Conservation (phyloP, 2,329 filamentous ascomycete genomes). For the Phialophora chinensis region DNA sequence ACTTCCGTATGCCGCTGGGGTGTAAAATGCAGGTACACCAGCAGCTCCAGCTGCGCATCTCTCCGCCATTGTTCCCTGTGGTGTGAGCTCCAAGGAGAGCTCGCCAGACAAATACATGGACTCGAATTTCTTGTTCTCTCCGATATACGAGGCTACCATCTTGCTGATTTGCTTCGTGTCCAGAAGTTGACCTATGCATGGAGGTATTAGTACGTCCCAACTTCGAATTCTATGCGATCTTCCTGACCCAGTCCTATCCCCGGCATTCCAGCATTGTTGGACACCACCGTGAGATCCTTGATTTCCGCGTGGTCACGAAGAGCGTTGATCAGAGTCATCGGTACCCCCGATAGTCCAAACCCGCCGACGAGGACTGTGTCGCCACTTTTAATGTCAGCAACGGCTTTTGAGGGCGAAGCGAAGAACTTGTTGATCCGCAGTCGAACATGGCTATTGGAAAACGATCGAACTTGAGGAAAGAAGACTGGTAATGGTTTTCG, state of each 20-base stretch:
- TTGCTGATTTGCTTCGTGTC: neutral
- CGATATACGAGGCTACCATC: neutral
- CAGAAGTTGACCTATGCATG: neutral
- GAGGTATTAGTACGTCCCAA: neutral
- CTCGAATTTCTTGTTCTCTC: neutral
- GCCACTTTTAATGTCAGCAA: neutral
- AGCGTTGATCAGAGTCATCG: neutral
- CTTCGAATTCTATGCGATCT: neutral
- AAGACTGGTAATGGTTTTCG: neutral
- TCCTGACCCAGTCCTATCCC: neutral
- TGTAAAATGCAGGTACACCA: neutral
- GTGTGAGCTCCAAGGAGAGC: neutral
- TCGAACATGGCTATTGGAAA: neutral
- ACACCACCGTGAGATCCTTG: neutral
- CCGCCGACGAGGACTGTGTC: neutral
- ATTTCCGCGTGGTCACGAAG: neutral
- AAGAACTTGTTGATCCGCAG: neutral
- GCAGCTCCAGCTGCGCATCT: neutral
- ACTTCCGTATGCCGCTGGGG: neutral
- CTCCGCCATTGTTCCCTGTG: neutral
- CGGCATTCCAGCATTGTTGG: neutral
- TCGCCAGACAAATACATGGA: neutral
- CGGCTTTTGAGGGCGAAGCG: neutral
- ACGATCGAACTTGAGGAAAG: neutral
- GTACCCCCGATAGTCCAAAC: neutral